These are phyloP conservation scores for Gremmenia infestans DNA, from an alignment of 2,329 filamentous ascomycete species.

Conservation along the genomic window DNA sequence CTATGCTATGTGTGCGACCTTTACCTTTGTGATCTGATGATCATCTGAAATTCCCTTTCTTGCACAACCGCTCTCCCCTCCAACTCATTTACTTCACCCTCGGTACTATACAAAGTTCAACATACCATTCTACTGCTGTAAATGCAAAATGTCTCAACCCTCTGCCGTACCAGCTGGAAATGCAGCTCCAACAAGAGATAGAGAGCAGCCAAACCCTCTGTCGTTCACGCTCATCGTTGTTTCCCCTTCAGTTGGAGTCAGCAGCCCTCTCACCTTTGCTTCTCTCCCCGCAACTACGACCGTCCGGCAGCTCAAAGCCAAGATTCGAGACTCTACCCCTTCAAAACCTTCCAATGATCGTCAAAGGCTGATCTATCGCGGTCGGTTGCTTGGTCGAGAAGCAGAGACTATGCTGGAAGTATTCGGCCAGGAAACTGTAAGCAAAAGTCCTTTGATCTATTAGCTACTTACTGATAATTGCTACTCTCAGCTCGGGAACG, in stretches of 20 bases:
- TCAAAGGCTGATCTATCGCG: conserved; percentile 57
- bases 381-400: conserved; percentile 50
- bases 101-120: no score
- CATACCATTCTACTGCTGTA: background rate
- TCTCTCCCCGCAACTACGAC: conserved; percentile 46
- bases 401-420: conserved; percentile 51
- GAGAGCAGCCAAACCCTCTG: conserved; percentile 19
- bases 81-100: no score
- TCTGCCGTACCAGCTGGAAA: conserved; percentile 1
- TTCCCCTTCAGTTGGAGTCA: conserved; percentile 53
- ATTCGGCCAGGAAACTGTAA: conserved; percentile 47
- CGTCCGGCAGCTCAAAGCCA: conserved; percentile 52
- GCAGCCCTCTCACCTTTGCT: conserved; percentile 45
- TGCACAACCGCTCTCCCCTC: no score
- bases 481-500: conserved; percentile 36
- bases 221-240: conserved; percentile 53
- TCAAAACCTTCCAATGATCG: conserved; percentile 48
- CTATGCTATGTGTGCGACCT: no score
- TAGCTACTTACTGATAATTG: conserved; percentile 4
- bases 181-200: conserved; percentile 17
- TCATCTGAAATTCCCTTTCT: no score
- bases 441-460: conserved; percentile 1
- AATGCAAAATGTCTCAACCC: conserved; percentile 19
- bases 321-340: conserved; percentile 48
- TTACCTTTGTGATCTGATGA: no score